Evolutionary conservation across 306 rosid species (phyloP), one percentile per base, ranked within the genome.

Genomic region (Acacia confusa): DNA sequence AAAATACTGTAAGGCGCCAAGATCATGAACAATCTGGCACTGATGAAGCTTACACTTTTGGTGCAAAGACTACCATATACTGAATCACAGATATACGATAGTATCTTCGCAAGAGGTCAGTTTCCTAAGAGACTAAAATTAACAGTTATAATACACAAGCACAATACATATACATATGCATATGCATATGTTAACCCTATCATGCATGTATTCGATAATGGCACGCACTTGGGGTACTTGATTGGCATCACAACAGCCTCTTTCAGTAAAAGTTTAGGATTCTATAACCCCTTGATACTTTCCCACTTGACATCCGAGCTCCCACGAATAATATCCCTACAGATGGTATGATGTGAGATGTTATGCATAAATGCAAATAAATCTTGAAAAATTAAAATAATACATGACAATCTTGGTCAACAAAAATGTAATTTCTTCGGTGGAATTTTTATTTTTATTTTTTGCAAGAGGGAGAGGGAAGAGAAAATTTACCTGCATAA

Each of bases 191-290:
- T 25, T 60, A 60, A 72, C 63, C 63, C 34, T 19, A 78, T 70
- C 75, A 68, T n/a, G n/a, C n/a, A n/a, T 58, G 64, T 60, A 74
- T 43, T 82, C 64, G 77, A 66, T 69, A 78, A 84, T 57, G 66
- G 74, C 53, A 86, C 99, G 30, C 84, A 95, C 99, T 87, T 95
- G 89, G 99, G 99, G 89, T 95, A 95, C 88, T 95, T 95, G 19
- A 95, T 93, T 44, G 99, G 99, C 99, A 95, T 93, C 84, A 93
- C 97, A 75, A 95, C 99, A 22, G 99, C 99, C 90, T 95, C 99
- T 85, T 95, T 95, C 76, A 95, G 89, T 69, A 95, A 88, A 76
- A 87, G 82, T 80, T 95, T 95, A 76, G 99, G 97, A 83, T 95
- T 89, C 82, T 90, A 97, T 80, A 93, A 83, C 24, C 99, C 99